These are phyloP conservation scores for Aspergillus sp. DNA, from an alignment of 2,329 filamentous ascomycete species.

Conservation along the genomic window DNA sequence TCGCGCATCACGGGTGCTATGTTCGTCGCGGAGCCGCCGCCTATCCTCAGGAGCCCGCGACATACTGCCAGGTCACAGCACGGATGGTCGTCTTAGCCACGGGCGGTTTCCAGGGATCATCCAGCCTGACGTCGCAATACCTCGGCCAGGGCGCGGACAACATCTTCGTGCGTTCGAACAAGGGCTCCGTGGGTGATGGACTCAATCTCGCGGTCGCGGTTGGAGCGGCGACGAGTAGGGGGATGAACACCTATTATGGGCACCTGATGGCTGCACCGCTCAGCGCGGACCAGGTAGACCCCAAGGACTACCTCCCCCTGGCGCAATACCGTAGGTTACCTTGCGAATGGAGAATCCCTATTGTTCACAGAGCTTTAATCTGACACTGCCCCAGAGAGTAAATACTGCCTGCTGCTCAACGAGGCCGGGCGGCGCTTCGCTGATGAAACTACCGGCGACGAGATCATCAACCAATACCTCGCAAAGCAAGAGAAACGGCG, in stretches of 20 bases:
- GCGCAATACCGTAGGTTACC: conserved; percentile 31
- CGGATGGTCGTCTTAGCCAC: conserved; percentile 31
- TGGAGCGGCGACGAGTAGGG: conserved; percentile 31
- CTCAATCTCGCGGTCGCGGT: conserved; percentile 27
- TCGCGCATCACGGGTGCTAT: conserved; percentile 30
- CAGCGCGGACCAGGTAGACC: conserved; percentile 26
- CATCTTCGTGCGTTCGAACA: conserved; percentile 34
- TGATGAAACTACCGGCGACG: conserved; percentile 33
- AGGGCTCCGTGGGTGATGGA: conserved; percentile 32
- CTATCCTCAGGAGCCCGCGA: background rate
- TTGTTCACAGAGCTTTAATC: too few relatives aligned
- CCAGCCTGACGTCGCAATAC: conserved; percentile 26
- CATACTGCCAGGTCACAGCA: conserved; percentile 26
- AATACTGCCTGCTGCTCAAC: conserved; percentile 31
- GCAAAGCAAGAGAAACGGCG: conserved; percentile 33
- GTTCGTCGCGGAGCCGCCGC: conserved; percentile 16
- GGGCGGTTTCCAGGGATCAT: conserved; percentile 32
- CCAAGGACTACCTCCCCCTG: conserved; percentile 29
- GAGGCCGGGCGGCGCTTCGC: conserved; percentile 28
- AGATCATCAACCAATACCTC: conserved; percentile 34
- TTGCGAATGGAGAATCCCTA: too few relatives aligned
- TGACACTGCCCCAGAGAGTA: conserved; percentile 25
- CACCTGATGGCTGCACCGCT: conserved; percentile 33
- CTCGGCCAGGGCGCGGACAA: conserved; percentile 30
- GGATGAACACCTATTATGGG: conserved; percentile 35